Conservation (phyloP, 352 stramenopile species). For the Phytophthora pluvialis region DNA sequence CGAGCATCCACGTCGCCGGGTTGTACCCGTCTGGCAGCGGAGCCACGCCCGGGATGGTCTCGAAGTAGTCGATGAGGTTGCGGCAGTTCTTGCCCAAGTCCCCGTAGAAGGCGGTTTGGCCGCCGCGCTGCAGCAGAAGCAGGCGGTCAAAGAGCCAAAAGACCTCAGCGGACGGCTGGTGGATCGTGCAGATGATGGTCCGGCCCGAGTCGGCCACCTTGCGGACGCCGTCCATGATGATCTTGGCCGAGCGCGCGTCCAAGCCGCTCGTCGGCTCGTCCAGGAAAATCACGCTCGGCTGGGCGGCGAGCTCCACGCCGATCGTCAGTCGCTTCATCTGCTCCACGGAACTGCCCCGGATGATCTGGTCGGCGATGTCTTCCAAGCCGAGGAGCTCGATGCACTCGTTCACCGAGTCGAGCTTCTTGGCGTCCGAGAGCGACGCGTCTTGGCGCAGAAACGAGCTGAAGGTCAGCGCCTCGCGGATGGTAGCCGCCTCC, state of each 20-base stretch:
- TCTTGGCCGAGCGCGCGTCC: slow-evolving; percentile 13
- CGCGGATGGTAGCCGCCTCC: slow-evolving; percentile 14
- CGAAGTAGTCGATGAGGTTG: slow-evolving; percentile 29
- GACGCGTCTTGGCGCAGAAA: slow-evolving; percentile 15
- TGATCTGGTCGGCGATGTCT: slow-evolving; percentile 17
- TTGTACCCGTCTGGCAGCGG: slow-evolving; percentile 11
- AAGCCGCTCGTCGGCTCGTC: slow-evolving; percentile 13
- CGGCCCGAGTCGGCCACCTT: slow-evolving; percentile 12
- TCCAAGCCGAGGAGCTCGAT: slow-evolving; percentile 12
- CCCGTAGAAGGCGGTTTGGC: slow-evolving; percentile 45
- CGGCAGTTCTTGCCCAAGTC: slow-evolving; percentile 35
- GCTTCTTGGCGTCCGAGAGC: slow-evolving; percentile 9
- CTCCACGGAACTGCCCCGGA: slow-evolving; percentile 19
- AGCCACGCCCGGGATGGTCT: slow-evolving; percentile 10
- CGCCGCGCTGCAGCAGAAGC: slow-evolving; percentile 60
- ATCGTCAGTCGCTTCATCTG: slow-evolving; percentile 22
- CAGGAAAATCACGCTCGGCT: slow-evolving; percentile 13
- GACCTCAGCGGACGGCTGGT: slow-evolving; percentile 14
- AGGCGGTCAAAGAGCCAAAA: slow-evolving; percentile 66
- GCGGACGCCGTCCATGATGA: slow-evolving; percentile 10
- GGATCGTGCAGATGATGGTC: slow-evolving; percentile 18
- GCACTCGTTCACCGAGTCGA: slow-evolving; percentile 14
- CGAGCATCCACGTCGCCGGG: slow-evolving; percentile 12
- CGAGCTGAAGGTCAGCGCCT: slow-evolving; percentile 14
- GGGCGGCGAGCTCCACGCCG: slow-evolving; percentile 10